Base-by-base conservation (phyloP, 1,284 basidiomycete species). In the Polyporus tsugae region DNA sequence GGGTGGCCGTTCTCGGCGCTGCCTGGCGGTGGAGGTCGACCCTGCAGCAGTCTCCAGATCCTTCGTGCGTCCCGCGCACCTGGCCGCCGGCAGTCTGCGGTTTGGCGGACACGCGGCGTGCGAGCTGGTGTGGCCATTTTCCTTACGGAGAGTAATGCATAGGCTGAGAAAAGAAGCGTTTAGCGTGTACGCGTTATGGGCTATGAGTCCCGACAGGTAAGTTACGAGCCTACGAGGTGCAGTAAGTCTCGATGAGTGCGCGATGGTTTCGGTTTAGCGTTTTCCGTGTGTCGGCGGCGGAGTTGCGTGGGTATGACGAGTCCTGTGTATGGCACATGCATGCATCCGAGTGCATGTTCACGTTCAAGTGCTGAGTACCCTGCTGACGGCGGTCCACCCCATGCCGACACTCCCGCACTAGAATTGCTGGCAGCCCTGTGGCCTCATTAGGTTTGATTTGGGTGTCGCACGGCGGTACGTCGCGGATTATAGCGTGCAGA, bases 231-330 rank as follows among this genome's bases (percentile, higher is more conserved):
- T 33, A 5, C 29, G 29, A 55, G 29, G 29, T 33, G 7, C 52
- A 35, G 11, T 53, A 13, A 29, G 52, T 4, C 3, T 5, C 17
- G 7, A 17, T 55, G 33, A 29, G 17, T 9, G 33, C 33, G 25
- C 33, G 15, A 35, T 55, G 15, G 52, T 55, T 55, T 55, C 33
- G 52, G 52, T 15, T 55, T 55, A 55, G 52, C 10, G 22, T 52
- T 52, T 52, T 13, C 39, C 46, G n/a, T 29, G 52, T 35, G 52
- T 15, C 52, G 52, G 52, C 52, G 52, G 52, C 11, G 52, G 52
- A 6, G 52, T 13, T 55, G 52, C 33, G 52, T 35, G 29, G 52
- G 52, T 33, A 33, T 29, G 52, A 15, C 4, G 46, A 49, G 46
- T 25, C 7, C 0, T 25, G 22, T 49, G 46, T 29, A 29, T 29